Percentiles rank a stretch among this genome's conserved stretches.
phyloP scores from a whole-genome alignment of 2,329 filamentous ascomycete species.

The Ambrosiella xylebori region DNA sequence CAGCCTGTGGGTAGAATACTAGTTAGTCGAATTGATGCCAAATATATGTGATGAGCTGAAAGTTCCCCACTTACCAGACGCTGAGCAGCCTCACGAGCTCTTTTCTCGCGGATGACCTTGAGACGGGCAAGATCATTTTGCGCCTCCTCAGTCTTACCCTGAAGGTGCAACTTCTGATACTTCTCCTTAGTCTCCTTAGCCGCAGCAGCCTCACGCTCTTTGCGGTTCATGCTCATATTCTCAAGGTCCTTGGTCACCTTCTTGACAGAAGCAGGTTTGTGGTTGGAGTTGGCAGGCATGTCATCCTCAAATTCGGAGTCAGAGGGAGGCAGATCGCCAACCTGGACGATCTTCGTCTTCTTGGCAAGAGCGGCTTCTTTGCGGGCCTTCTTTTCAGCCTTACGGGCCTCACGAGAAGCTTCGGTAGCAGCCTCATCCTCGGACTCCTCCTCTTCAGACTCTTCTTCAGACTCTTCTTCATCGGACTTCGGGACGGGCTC shows the following conservation, averaged over 20 bases:
- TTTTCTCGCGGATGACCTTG: constrained; percentile 65
- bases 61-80: constrained; percentile 47
- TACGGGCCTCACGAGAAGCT: constrained; percentile 67
- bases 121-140: constrained; percentile 75
- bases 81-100: constrained; percentile 65
- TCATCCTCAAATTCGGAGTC: constrained; percentile 40
- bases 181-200: constrained; percentile 76
- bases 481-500: constrained; percentile 29
- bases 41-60: not conserved
- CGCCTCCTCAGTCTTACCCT: constrained; percentile 93
- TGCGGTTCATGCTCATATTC: constrained; percentile 32
- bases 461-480: constrained; percentile 33
- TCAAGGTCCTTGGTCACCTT: constrained; percentile 37
- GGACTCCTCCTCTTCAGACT: constrained; percentile 28
- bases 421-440: constrained; percentile 28
- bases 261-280: constrained; percentile 29
- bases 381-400: constrained; percentile 70
- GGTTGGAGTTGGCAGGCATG: constrained; percentile 83
- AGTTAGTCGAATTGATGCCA: not conserved
- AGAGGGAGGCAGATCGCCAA: constrained; percentile 70
- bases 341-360: constrained; percentile 54
- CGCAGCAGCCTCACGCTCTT: constrained; percentile 59
- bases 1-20: constrained; percentile 26
- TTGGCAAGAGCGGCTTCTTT: constrained; percentile 77
- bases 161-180: constrained; percentile 80